Evolutionary conservation across 768 basidiomycete species (phyloP), one percentile per base, ranked within the genome.

Genomic region (Suillus occidentalis): DNA sequence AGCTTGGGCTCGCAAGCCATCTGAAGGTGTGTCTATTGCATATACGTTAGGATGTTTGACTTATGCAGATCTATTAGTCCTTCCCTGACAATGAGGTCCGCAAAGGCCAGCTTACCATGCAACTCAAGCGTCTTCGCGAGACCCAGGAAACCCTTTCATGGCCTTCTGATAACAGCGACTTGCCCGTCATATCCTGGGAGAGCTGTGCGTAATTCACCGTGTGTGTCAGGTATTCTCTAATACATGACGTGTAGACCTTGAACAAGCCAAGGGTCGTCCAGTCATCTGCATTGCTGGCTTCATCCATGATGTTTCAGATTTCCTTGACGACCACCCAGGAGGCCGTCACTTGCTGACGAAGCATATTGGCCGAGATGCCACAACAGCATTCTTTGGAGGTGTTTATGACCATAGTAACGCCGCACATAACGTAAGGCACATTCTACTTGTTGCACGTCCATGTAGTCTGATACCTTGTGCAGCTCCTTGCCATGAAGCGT

Each of bases 71-170:
- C 13, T 2, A 45, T 16, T 34, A 82, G 78, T 72, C 65, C 10
- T 90, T 89, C 82, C 85, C 88, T 4, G 88, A 89, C 10, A 90
- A 89, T 69, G 89, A 90, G 69, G 86, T 90, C 70, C 80, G 80
- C 66, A 98, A 97, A 79, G 95, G 95, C 40, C 89, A 95, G 73
- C 85, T 96, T 53, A 96, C 95, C 37, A 96, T 98, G 94, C 84
- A 96, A 73, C 83, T 98, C 61, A 96, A 96, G 82, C 89, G 89
- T 69, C 83, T 97, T 42, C 86, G 90, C 61, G 85, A 85, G 73
- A 88, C 89, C 14, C 90, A 93, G 71, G 92, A 95, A 40, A 80
- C 76, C 20, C 82, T 98, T 43, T 74, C 77, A 28, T 97, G 95
- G 95, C 95, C 95, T 3, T 85, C 83, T 18, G 87, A 91, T 61